These are phyloP conservation scores for Sordariomycetes sp. DNA, from an alignment of 2,329 filamentous ascomycete genomes.

Conservation along the genomic window DNA sequence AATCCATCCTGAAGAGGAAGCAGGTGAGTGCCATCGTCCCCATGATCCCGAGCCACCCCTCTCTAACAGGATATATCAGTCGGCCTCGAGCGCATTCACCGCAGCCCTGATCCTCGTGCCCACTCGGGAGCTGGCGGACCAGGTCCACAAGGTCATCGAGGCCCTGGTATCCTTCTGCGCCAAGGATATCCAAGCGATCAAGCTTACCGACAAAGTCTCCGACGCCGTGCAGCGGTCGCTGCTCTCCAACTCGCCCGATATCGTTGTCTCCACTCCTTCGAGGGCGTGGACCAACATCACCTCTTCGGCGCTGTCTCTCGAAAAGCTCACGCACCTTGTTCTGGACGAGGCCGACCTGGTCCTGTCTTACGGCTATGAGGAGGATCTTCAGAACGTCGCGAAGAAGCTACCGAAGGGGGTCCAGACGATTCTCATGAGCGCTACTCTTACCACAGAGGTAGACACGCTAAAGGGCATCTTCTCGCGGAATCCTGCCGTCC, in stretches of 20 bases:
- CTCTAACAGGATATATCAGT: conserved; percentile 12
- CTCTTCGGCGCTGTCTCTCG: conserved; percentile 50
- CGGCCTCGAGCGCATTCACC: conserved; percentile 41
- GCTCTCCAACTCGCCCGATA: conserved; percentile 74
- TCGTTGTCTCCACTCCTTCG: conserved; percentile 86
- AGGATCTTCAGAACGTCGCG: conserved; percentile 74
- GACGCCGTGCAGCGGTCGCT: conserved; percentile 81
- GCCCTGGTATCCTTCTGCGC: conserved; percentile 73
- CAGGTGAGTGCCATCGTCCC: conserved; percentile 28
- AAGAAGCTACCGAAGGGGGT: conserved; percentile 72
- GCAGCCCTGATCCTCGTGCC: conserved; percentile 85
- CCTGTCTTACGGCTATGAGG: conserved; percentile 85
- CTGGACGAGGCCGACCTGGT: conserved; percentile 94
- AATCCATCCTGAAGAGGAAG: conserved; percentile 73
- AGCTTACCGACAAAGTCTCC: conserved; percentile 82
- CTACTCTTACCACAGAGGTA: conserved; percentile 80
- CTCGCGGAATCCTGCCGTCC: conserved; percentile 65
- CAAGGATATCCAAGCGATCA: conserved; percentile 72
- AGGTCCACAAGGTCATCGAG: conserved; percentile 72
- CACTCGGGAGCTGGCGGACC: conserved; percentile 86
- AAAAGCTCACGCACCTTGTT: conserved; percentile 65
- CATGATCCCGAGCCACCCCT: too few species aligned
- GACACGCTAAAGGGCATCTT: conserved; percentile 79
- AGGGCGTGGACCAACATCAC: conserved; percentile 69
- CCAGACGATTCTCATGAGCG: conserved; percentile 89